Evolutionary conservation across 495 filamentous ascomycete genomes (phyloP), one percentile per base, ranked within the genome.

Genomic region (Aspergillus conjunctus): DNA sequence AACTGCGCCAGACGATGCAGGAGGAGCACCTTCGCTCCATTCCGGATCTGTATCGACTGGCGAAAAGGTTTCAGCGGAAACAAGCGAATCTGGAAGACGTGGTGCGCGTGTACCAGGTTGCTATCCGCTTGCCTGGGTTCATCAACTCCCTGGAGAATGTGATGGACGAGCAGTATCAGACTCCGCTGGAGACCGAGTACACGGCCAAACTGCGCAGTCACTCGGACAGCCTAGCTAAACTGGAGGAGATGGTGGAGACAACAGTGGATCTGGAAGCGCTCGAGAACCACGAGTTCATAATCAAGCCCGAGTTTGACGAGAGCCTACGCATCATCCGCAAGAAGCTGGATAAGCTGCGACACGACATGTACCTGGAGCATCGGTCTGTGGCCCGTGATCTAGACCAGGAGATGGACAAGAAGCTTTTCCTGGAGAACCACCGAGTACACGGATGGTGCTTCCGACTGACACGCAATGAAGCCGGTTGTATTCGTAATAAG

Each of bases 171-270:
- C 76, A 87, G 50, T 97, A 97, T 67, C 90, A 89, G 60, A 89
- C 92, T 58, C 90, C 93, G 0, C 75, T 99, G 15, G 92, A 98
- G 52, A 84, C 81, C 2, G 89, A 90, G 31, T 99, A 99, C 65
- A 96, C 93, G 7, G 81, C 87, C 30, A 96, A 96, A 68, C 75
- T 98, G 26, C 73, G 83, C 37, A 81, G 87, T 57, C 85, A 90
- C 61, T 90, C 88, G 7, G 87, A 93, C 65, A 91, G 87, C 70
- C 77, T 98, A 46, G 85, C 82, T 22, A 96, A 91, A 72, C 78
- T 99, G 33, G 91, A 94, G 64, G 94, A 99, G 68, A 96, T 99
- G 91, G 95, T 99, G 12, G 94, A 99, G 74, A 97, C 94, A 2
- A 98, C 94, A 0, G 93, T 99, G 53, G 94, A 99, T 66, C 86